phyloP scores from a whole-genome alignment of 1,284 basidiomycete species.

The Irpex lacteus region DNA sequence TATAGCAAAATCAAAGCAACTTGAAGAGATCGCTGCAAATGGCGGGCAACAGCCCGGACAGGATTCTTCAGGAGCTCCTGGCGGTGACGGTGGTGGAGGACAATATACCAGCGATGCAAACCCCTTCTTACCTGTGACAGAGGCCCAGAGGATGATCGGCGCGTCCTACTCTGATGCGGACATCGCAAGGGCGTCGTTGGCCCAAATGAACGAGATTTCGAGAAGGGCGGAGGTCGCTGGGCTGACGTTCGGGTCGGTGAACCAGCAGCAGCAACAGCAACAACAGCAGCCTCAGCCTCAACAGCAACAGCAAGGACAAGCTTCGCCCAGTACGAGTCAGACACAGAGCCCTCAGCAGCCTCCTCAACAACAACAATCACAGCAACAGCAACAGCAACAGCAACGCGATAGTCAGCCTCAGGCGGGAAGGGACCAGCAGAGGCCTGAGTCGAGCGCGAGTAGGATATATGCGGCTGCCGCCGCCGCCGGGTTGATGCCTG shows the following conservation, averaged over 20 bases:
- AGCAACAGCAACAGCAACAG: slow-evolving; percentile 18
- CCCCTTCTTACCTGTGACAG: slow-evolving; percentile 58
- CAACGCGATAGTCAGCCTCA: not conserved
- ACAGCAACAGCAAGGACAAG: slow-evolving; percentile 11
- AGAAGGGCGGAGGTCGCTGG: slow-evolving; percentile 49
- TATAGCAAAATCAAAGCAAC: slow-evolving; percentile 4
- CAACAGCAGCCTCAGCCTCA: slow-evolving; percentile 8
- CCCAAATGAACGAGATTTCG: slow-evolving; percentile 76
- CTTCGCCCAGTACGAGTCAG: slow-evolving; percentile 6
- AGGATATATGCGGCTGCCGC: slow-evolving; percentile 29
- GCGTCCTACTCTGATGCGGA: slow-evolving; percentile 47
- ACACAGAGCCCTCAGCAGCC: slow-evolving; percentile 4
- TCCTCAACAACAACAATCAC: slow-evolving; percentile 3
- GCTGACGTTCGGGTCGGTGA: slow-evolving; percentile 33
- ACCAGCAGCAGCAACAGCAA: too few species aligned
- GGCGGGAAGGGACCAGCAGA: slow-evolving; percentile 13
- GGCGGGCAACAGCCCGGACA: not conserved
- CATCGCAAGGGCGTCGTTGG: slow-evolving; percentile 58
- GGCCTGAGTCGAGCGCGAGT: slow-evolving; percentile 26
- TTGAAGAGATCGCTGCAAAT: not conserved
- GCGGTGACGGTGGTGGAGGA: not conserved
- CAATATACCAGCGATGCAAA: slow-evolving; percentile 27
- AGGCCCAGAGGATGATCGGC: slow-evolving; percentile 57
- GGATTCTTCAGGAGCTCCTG: not conserved
- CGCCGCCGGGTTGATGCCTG: slow-evolving; percentile 29